Conservation (phyloP, 495 filamentous ascomycete species). For the Aspergillus coremiiformis region DNA sequence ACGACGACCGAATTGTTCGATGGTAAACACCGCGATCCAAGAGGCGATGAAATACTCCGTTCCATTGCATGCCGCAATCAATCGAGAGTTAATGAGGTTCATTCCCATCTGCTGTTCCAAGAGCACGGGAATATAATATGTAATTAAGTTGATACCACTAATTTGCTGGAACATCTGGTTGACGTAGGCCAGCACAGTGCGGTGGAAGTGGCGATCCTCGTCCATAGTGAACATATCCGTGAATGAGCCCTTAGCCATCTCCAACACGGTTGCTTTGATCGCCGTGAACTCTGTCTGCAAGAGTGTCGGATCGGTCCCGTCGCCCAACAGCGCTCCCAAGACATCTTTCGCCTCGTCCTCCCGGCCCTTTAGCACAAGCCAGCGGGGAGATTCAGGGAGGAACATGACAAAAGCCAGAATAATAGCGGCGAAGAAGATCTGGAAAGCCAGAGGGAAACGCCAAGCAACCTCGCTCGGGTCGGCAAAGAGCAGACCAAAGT, state of each 20-base stretch:
- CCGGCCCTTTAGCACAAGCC: constrained; percentile 62
- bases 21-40: constrained; percentile 62
- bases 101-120: constrained; percentile 52
- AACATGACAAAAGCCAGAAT: constrained; percentile 54
- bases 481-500: constrained; percentile 61
- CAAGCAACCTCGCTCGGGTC: constrained; percentile 58
- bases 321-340: constrained; percentile 52
- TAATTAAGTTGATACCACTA: constrained; percentile 68
- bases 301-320: constrained; percentile 43
- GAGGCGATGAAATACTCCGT: constrained; percentile 72
- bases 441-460: constrained; percentile 70
- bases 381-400: constrained; percentile 67
- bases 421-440: constrained; percentile 58
- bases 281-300: constrained; percentile 58
- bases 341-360: constrained; percentile 60
- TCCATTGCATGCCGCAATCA: constrained; percentile 65
- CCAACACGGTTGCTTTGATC: constrained; percentile 69
- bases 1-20: constrained; percentile 62
- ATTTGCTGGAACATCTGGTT: constrained; percentile 78
- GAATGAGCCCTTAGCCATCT: constrained; percentile 60
- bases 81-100: constrained; percentile 47
- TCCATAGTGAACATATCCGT: constrained; percentile 64
- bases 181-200: constrained; percentile 61
- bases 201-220: constrained; percentile 67
- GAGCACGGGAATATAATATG: constrained; percentile 64